phyloP scores from a whole-genome alignment of 2,329 filamentous ascomycete genomes.

The Colletotrichum falcatum region DNA sequence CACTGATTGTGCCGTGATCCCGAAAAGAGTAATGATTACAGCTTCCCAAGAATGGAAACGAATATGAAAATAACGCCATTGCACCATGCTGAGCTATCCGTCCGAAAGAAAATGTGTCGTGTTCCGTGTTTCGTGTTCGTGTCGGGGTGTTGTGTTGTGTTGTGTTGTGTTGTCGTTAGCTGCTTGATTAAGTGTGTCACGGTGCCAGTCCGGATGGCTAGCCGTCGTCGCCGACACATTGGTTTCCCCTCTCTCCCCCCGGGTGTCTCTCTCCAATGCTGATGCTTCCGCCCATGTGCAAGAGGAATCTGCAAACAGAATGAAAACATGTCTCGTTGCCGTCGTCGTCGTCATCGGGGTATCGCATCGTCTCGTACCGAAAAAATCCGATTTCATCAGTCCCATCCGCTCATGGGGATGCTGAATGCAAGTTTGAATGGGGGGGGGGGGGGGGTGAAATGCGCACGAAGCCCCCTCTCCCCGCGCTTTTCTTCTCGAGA shows the following conservation, averaged over 20 bases:
- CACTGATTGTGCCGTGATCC: slow-evolving; percentile 11
- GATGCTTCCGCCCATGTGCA: background rate
- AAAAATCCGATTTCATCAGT: background rate
- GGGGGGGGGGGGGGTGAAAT: background rate
- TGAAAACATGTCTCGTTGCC: background rate
- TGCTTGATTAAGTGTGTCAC: background rate
- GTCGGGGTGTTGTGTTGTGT: background rate
- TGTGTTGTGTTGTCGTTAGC: slow-evolving; percentile 2
- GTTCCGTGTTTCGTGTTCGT: slow-evolving; percentile 18
- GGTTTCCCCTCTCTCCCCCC: background rate
- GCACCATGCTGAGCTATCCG: slow-evolving; percentile 12
- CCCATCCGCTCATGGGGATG: slow-evolving; percentile 7
- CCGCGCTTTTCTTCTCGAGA: background rate
- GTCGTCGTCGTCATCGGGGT: slow-evolving; percentile 1
- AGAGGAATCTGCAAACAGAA: background rate
- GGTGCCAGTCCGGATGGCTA: slow-evolving; percentile 10
- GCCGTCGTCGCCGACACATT: background rate
- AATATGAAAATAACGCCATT: slow-evolving; percentile 1
- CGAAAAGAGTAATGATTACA: slow-evolving; percentile 11
- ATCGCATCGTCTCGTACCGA: background rate
- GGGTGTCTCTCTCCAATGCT: background rate
- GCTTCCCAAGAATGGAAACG: background rate
- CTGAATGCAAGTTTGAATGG: slow-evolving; percentile 5
- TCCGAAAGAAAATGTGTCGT: slow-evolving; percentile 3
- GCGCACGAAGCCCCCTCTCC: background rate